These are phyloP conservation scores for Hyparrhenia diplandra DNA, from an alignment of 176 grass and related monocot species.

Conservation along the genomic window DNA sequence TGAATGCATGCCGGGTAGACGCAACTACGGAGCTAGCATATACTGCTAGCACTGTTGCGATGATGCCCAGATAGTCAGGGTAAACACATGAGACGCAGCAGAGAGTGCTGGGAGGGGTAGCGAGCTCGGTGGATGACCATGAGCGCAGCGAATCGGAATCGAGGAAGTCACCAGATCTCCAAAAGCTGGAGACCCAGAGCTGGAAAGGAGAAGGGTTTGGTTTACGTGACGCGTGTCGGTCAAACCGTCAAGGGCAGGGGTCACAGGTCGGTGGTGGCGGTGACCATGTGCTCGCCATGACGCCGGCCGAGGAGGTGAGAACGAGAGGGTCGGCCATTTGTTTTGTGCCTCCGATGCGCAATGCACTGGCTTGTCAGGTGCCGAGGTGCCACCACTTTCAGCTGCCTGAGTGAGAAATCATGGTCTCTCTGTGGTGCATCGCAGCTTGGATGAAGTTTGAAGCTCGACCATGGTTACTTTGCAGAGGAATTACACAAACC, in stretches of 20 bases:
- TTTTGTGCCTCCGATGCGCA: slow-evolving; percentile 19
- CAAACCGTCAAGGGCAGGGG: slow-evolving; percentile 16
- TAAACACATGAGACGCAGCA: not conserved
- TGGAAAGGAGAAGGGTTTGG: not conserved
- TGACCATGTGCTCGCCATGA: slow-evolving; percentile 2
- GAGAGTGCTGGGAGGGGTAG: not conserved
- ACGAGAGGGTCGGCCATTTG: not conserved
- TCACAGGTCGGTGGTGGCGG: not conserved
- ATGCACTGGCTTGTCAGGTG: not conserved
- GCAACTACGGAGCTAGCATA: not conserved
- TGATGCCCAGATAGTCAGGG: not conserved
- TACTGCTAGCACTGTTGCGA: not conserved
- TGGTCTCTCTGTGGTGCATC: not conserved
- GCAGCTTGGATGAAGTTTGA: not conserved
- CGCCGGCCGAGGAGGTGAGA: not conserved
- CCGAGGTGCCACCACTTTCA: not conserved
- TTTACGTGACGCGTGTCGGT: slow-evolving; percentile 6
- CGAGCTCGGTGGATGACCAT: not conserved
- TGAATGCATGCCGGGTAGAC: slow-evolving; percentile 24
- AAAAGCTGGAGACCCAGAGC: slow-evolving; percentile 16
- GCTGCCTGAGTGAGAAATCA: not conserved
- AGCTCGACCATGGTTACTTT: not conserved
- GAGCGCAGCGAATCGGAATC: slow-evolving; percentile 2
- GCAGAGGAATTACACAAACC: not conserved
- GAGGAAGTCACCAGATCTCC: slow-evolving; percentile 11